phyloP scores from a whole-genome alignment of 805 yeast genomes.

The Nakazawaea pomicola region DNA sequence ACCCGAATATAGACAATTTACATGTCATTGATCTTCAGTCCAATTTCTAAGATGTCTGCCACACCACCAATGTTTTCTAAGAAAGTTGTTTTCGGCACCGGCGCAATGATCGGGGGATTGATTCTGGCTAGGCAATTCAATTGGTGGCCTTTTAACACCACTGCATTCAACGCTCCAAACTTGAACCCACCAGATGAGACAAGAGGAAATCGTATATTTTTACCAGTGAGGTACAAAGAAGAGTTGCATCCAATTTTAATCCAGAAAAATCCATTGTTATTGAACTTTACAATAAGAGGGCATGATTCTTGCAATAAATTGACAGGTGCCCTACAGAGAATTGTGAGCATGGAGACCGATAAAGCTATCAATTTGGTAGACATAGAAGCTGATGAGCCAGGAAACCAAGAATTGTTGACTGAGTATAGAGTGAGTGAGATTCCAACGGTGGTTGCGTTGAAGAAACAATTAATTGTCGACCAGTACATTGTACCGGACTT shows the following conservation, averaged over 20 bases:
- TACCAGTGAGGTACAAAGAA: slow-evolving; percentile 48
- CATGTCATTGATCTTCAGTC: no score
- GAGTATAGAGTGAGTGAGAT: slow-evolving; percentile 49
- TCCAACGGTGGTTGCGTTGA: slow-evolving; percentile 64
- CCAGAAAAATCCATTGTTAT: slow-evolving; percentile 54
- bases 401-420: slow-evolving; percentile 50
- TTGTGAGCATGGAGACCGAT: slow-evolving; percentile 43
- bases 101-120: slow-evolving; percentile 2
- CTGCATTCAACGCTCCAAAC: slow-evolving; percentile 16
- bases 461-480: slow-evolving; percentile 56
- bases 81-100: slow-evolving; percentile 7
- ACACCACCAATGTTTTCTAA: slow-evolving; percentile 5
- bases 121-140: slow-evolving; percentile 11
- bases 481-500: slow-evolving; percentile 28
- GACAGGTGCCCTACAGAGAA: slow-evolving; percentile 54
- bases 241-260: slow-evolving; percentile 56
- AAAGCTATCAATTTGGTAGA: slow-evolving; percentile 60
- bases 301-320: slow-evolving; percentile 57
- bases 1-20: no score
- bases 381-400: slow-evolving; percentile 64
- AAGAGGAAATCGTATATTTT: slow-evolving; percentile 35
- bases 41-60: neutral
- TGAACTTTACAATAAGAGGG: slow-evolving; percentile 68
- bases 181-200: slow-evolving; percentile 32
- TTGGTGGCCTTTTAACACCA: slow-evolving; percentile 29